Conservation (phyloP, 192 early-diverging fungal species). For the Lunasporangiospora selenospora region DNA sequence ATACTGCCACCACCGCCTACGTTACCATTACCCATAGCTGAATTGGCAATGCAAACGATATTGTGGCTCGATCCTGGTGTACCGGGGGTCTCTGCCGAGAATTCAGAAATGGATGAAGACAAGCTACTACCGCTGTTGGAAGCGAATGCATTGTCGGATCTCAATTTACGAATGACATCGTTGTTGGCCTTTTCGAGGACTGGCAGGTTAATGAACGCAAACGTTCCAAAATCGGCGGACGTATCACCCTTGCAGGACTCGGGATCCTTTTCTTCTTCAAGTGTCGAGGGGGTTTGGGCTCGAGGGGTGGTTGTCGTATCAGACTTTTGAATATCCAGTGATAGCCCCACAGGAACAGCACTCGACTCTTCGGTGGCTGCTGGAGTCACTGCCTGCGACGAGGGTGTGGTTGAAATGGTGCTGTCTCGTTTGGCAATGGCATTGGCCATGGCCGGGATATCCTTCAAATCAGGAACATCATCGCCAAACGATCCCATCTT, state of each 20-base stretch:
- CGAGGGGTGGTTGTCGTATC: slow-evolving; percentile 45
- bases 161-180: slow-evolving; percentile 81
- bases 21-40: neutral
- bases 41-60: slow-evolving; percentile 5
- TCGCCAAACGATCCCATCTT: slow-evolving; percentile 57
- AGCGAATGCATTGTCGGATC: slow-evolving; percentile 62
- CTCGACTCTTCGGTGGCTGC: neutral
- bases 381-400: slow-evolving; percentile 2
- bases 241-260: slow-evolving; percentile 31
- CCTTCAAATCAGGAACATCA: slow-evolving; percentile 36
- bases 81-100: slow-evolving; percentile 33
- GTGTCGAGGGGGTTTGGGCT: slow-evolving; percentile 8
- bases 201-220: slow-evolving; percentile 91
- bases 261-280: slow-evolving; percentile 15
- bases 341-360: slow-evolving; percentile 3
- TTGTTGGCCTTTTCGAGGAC: slow-evolving; percentile 91
- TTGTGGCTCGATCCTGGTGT: slow-evolving; percentile 24
- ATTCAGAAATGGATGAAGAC: slow-evolving; percentile 36
- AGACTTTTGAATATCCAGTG: too few relatives aligned
- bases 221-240: slow-evolving; percentile 85
- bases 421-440: slow-evolving; percentile 47
- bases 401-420: slow-evolving; percentile 17
- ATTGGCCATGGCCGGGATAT: slow-evolving; percentile 43
- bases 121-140: slow-evolving; percentile 36
- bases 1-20: slow-evolving; percentile 2